phyloP scores from a whole-genome alignment of 345 rosid species.

The Mallotus nudiflorus region DNA sequence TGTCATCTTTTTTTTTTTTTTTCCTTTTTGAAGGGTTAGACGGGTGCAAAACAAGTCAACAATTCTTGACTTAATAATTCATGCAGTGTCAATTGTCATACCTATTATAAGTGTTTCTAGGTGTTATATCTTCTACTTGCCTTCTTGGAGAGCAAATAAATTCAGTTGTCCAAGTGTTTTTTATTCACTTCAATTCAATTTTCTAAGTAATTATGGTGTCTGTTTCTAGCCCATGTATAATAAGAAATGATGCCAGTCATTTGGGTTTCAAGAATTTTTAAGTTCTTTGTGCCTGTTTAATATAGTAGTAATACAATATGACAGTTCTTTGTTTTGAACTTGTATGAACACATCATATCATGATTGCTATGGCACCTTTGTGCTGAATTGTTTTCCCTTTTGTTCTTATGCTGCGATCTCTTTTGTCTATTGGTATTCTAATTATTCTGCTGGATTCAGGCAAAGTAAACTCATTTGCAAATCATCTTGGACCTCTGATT shows the following conservation, averaged over 20 bases:
- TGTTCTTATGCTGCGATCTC: not conserved
- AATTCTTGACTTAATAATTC: no score
- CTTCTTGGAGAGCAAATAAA: not conserved
- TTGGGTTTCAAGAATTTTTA: not conserved
- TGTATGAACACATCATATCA: not conserved
- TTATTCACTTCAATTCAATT: not conserved
- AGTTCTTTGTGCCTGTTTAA: not conserved
- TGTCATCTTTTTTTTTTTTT: no score
- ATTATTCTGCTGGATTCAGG: constrained; percentile 9
- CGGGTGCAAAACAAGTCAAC: no score
- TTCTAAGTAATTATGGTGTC: not conserved
- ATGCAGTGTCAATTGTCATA: no score
- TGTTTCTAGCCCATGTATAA: not conserved
- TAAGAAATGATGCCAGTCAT: not conserved
- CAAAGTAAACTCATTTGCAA: constrained; percentile 20
- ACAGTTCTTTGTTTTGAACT: not conserved
- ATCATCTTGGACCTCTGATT: constrained; percentile 5
- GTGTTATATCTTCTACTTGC: not conserved
- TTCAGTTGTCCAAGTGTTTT: not conserved
- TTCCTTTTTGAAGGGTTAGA: no score
- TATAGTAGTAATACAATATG: not conserved
- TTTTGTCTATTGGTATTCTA: not conserved
- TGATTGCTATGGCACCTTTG: not conserved
- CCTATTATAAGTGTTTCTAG: not conserved
- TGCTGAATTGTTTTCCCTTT: not conserved